phyloP scores from a whole-genome alignment of 73 alveolate species.

The Paramecium octaurelia region DNA sequence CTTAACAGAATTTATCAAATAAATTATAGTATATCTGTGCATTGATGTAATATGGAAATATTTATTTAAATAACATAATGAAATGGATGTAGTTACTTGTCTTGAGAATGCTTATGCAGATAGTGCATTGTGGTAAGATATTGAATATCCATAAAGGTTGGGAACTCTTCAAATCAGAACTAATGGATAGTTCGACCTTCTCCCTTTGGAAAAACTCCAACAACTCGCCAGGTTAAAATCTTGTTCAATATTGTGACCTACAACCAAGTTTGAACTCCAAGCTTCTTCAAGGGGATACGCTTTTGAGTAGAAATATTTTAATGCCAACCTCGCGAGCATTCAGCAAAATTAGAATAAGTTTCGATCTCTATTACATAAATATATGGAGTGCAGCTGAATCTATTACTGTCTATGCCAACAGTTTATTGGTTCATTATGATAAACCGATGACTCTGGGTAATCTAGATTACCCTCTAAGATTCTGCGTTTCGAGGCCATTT shows the following conservation, averaged over 20 bases:
- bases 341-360: conserved; percentile 1
- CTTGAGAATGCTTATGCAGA: neutral
- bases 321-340: neutral
- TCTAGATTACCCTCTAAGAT: neutral
- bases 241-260: neutral
- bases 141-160: neutral
- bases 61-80: neutral
- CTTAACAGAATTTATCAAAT: neutral
- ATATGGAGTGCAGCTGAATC: neutral
- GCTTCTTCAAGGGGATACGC: neutral
- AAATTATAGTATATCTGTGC: neutral
- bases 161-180: neutral
- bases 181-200: conserved; percentile 6
- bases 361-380: neutral
- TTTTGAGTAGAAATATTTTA: neutral
- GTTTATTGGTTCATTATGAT: neutral
- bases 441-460: neutral
- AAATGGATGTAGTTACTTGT: neutral
- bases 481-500: neutral
- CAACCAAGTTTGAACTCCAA: neutral
- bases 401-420: neutral
- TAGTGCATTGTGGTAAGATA: neutral
- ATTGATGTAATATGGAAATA: conserved; percentile 6
- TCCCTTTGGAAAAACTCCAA: neutral
- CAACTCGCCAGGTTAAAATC: neutral